Conservation (phyloP, 2,329 filamentous ascomycete species). For the Alternaria dauci region DNA sequence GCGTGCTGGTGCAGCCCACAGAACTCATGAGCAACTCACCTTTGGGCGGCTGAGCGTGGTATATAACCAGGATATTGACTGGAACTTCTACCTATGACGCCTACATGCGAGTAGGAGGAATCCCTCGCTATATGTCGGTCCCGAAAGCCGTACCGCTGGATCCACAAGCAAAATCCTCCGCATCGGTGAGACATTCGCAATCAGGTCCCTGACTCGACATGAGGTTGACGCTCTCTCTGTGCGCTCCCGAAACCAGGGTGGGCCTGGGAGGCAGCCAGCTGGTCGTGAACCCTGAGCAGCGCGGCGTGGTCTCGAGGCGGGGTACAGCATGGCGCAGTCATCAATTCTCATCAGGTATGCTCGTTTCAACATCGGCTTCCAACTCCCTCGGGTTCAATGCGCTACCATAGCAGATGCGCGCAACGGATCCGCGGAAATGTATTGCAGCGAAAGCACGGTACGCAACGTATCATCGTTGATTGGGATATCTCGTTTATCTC, state of each 20-base stretch:
- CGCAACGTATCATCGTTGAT: neutral
- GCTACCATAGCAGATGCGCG: neutral
- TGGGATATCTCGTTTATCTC: neutral
- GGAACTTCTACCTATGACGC: neutral
- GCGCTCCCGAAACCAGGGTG: neutral
- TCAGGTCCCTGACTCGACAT: neutral
- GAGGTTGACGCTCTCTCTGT: neutral
- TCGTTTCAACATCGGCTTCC: neutral
- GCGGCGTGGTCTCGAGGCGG: slow-evolving; percentile 1
- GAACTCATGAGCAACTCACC: neutral
- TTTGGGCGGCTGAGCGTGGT: neutral
- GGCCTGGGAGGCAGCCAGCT: neutral
- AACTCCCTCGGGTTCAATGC: neutral
- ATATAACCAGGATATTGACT: neutral
- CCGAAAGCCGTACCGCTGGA: slow-evolving; percentile 3
- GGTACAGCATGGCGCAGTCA: neutral
- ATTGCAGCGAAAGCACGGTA: neutral
- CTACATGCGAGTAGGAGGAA: neutral
- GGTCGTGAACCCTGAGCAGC: neutral
- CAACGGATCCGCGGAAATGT: accelerated
- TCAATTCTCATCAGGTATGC: neutral
- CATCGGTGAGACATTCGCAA: neutral
- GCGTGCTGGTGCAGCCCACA: neutral
- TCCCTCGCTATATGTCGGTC: neutral
- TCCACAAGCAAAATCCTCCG: neutral